Evolutionary conservation across 176 grass and related monocot genomes (phyloP), one percentile per base, ranked within the genome.

Genomic region (Hordeum marinum): DNA sequence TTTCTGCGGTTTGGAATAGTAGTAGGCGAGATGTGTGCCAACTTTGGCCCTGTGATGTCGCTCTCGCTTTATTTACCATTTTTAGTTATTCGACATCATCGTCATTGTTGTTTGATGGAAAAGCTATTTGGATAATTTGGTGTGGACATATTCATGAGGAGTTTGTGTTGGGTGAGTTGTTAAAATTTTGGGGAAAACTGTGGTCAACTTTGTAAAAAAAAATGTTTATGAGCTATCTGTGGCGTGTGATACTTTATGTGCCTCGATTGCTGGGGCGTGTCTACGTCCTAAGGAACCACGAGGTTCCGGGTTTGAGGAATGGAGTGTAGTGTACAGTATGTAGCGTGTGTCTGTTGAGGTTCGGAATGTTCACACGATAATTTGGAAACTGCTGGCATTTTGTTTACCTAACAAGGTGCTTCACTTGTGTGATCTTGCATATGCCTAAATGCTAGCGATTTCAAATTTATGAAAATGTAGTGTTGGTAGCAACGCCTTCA

Each of bases 401-500:
- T 55, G 0, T 21, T 55, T 55, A 57, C 20, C 0, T 21, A 21
- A 21, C 2, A 0, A 57, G 7, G 54, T 21, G 54, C 54, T 57
- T 57, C 18, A 21, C 54, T 20, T 40, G 21, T 27, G 9, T 67
- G 61, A n/a, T 77, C 6, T 32, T n/a, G 74, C 62, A 68, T 40
- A 4, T 37, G 2, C 58, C 42, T 59, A 57, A 43, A 39, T 4
- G 9, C 11, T 6, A 79, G 18, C 11, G 34, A 41, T 82, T 58
- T 21, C 27, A 31, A 76, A 9, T 76, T 76, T 17, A 24, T 62
- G 55, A 42, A 46, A 85, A 89, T 89, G 81, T 75, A 80, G 68
- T 63, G 32, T 88, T 10, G 72, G 15, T 39, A 34, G 10, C 4
- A 18, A 52, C 63, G 58, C 41, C 50, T 66, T 6, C 3, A 0